These are phyloP conservation scores for Aphanomyces cochlioides DNA, from an alignment of 352 stramenopile species.

Conservation along the genomic window DNA sequence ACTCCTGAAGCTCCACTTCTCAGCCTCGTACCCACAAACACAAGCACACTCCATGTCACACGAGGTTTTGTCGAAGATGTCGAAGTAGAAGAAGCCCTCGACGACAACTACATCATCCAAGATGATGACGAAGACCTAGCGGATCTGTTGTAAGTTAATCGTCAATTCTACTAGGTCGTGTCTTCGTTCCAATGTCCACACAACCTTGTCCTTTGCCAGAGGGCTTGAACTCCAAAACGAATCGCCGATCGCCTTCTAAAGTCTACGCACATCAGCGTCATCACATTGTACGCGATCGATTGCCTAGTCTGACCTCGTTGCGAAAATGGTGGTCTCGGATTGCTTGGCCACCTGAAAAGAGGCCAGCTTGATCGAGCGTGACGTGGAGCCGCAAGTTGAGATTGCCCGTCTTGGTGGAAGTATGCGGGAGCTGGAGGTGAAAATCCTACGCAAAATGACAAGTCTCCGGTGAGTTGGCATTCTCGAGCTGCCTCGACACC, in stretches of 20 bases:
- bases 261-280: not conserved
- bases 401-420: constrained; percentile 58
- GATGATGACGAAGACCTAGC: constrained; percentile 19
- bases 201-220: constrained; percentile 21
- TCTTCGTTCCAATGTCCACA: constrained; percentile 22
- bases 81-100: not conserved
- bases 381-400: constrained; percentile 53
- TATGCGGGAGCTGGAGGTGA: constrained; percentile 48
- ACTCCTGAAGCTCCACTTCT: not conserved
- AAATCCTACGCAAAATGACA: constrained; percentile 37
- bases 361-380: constrained; percentile 53
- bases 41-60: constrained; percentile 1
- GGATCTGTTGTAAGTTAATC: constrained; percentile 22
- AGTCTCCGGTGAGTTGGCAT: not conserved
- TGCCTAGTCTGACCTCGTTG: not conserved
- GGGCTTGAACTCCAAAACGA: constrained; percentile 25
- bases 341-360: constrained; percentile 51
- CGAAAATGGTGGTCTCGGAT: constrained; percentile 54
- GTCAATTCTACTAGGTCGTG: not conserved
- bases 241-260: constrained; percentile 11
- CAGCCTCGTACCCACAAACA: not conserved
- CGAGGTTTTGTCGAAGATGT: constrained; percentile 15
- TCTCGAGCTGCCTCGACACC: not conserved
- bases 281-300: not conserved
- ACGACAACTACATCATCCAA: constrained; percentile 8